Conservation (phyloP, 192 early-diverging fungal species). For the Jimgerdemannia lactiflua region DNA sequence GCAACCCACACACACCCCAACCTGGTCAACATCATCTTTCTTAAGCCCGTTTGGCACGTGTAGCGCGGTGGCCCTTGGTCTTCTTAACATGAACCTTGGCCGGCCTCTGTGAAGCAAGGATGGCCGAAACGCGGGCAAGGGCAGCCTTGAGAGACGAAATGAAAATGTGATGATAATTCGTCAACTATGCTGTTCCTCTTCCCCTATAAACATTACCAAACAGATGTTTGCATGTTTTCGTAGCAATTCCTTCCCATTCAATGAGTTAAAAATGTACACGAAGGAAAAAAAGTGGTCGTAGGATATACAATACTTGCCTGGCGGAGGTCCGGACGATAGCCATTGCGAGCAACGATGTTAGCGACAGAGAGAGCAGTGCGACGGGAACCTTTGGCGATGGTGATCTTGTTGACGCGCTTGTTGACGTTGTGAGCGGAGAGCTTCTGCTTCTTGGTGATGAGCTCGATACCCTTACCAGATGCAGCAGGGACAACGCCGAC, state of each 20-base stretch:
- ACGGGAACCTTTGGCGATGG: slow-evolving; percentile 58
- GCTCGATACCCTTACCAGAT: slow-evolving; percentile 56
- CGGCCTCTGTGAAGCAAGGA: slow-evolving; percentile 63
- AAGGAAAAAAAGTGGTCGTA: neutral
- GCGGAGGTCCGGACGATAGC: slow-evolving; percentile 74
- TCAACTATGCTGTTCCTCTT: neutral
- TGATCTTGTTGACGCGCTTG: slow-evolving; percentile 50
- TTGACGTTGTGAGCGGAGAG: slow-evolving; percentile 48
- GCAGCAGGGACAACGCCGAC: slow-evolving; percentile 53
- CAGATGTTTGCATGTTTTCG: too few species aligned
- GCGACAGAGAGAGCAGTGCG: slow-evolving; percentile 61
- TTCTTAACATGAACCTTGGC: slow-evolving; percentile 55
- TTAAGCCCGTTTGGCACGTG: slow-evolving; percentile 33
- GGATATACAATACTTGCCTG: slow-evolving; percentile 31
- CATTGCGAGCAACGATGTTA: slow-evolving; percentile 53
- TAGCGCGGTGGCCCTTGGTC: slow-evolving; percentile 55
- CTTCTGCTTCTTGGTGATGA: slow-evolving; percentile 58
- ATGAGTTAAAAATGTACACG: neutral
- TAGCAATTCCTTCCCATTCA: too few species aligned
- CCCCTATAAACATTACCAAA: neutral
- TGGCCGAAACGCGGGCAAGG: slow-evolving; percentile 65
- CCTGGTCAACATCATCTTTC: neutral
- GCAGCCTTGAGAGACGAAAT: slow-evolving; percentile 52
- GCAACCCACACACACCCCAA: too few species aligned
- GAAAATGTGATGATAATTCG: neutral